Base-by-base conservation (phyloP, 2,329 filamentous ascomycete species). In the Botryotinia convoluta region DNA sequence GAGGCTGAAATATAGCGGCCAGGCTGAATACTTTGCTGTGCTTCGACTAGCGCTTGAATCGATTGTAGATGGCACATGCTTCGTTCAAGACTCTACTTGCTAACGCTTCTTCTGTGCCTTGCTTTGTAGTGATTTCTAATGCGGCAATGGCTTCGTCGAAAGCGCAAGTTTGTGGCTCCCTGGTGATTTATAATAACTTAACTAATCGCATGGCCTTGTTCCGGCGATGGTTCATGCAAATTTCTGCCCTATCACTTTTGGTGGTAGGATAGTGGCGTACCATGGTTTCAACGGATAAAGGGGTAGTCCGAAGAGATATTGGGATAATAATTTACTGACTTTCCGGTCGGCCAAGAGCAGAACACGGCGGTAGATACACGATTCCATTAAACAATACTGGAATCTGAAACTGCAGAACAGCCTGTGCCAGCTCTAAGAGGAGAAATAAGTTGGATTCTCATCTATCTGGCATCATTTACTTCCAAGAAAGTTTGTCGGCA, bases 401-500 rank as follows among this genome's bases (percentile, higher is more conserved):
- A 7, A 22, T 7, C 44, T 22, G 3, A 20, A 45, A 45, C 1
- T 3, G 18, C 20, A 22, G 20, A 45, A 45, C 44, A 45, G 44
- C 37, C 18, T 35, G 29, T n/a, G 29, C 39, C 48, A 22, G 14
- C 7, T 45, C 20, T 37, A 48, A 32, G 61, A 39, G 37, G 72
- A 73, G 10, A 26, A 35, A 1, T 73, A 74, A 5, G 61, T 37
- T 29, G 60, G 14, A 29, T 73, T 54, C 22, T 74, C n/a, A 4
- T 72, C 26, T 1, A 65, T 70, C 7, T 32, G 29, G 22, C 35
- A 32, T 68, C 48, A 8, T 42, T 60, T n/a, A 35, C 20, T 51
- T 32, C 32, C n/a, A 74, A 63, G 48, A 75, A 77, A 2, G 20
- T 1, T n/a, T 26, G 18, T 78, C 77, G 2, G 61, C 22, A 1